Conservation (phyloP, 139 green algal genomes). For the Spirogloea muscicola region DNA sequence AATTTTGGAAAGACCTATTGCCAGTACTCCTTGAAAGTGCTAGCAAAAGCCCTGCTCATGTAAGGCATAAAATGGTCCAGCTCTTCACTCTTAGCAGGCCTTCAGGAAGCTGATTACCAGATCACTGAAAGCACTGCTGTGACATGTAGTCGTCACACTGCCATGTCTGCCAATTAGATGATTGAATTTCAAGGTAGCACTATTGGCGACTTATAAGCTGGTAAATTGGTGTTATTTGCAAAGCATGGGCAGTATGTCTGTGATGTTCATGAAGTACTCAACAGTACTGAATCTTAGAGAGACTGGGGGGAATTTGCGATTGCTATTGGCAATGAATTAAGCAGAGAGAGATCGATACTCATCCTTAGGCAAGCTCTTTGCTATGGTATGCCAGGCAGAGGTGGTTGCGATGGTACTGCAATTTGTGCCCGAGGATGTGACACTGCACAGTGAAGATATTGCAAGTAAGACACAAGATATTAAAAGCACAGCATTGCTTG, state of each 20-base stretch:
- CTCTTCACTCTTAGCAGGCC: background rate
- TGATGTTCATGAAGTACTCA: background rate
- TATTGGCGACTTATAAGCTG: background rate
- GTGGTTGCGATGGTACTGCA: slow-evolving; percentile 31
- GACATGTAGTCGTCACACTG: background rate
- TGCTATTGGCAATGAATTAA: too few species aligned
- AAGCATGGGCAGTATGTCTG: background rate
- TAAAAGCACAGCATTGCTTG: too few species aligned
- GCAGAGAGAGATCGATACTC: too few species aligned
- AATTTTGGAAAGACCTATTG: slow-evolving; percentile 24
- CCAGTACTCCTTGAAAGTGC: slow-evolving; percentile 7
- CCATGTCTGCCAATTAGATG: background rate
- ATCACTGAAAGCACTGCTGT: background rate
- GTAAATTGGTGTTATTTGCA: background rate
- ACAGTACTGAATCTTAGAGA: background rate
- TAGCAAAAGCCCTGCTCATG: slow-evolving; percentile 7
- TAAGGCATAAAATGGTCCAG: background rate
- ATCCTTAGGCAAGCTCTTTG: too few species aligned
- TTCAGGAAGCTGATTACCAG: background rate
- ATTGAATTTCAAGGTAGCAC: too few species aligned
- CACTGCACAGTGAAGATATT: slow-evolving; percentile 32
- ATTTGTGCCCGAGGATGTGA: slow-evolving; percentile 36
- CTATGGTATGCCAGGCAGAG: too few species aligned
- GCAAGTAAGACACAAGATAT: slow-evolving; percentile 19
- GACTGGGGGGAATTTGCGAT: too few species aligned